These are phyloP conservation scores for Yamadazyma sp. DNA, from an alignment of 805 yeast species.

Conservation along the genomic window DNA sequence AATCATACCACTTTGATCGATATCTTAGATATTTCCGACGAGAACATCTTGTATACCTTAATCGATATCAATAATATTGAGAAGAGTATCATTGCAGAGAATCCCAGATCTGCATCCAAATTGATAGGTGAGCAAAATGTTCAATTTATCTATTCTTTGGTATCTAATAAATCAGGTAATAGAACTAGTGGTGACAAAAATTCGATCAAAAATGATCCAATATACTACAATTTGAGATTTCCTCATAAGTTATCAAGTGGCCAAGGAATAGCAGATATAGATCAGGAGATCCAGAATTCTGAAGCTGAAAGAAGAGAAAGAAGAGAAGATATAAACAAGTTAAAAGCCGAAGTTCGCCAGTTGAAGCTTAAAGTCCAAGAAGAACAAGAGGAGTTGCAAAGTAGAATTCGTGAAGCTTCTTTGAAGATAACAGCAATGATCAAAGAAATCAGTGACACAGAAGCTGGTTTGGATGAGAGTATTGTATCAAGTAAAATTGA, in stretches of 20 bases:
- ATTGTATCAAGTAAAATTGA: conserved; percentile 43
- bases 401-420: not conserved
- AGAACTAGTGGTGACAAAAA: conserved; percentile 34
- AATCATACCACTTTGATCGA: conserved; percentile 54
- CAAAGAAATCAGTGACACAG: conserved; percentile 28
- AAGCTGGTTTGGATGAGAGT: conserved; percentile 41
- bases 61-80: conserved; percentile 67
- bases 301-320: not conserved
- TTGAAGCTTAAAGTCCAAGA: conserved; percentile 7
- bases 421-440: conserved; percentile 8
- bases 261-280: conserved; percentile 1
- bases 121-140: conserved; percentile 38
- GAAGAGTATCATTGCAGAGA: conserved; percentile 48
- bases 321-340: not conserved
- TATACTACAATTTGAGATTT: conserved; percentile 31
- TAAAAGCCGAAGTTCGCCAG: conserved; percentile 11
- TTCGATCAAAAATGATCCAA: conserved; percentile 53
- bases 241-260: conserved; percentile 9
- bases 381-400: conserved; percentile 9
- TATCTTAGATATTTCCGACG: conserved; percentile 53
- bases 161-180: conserved; percentile 45
- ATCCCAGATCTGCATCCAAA: conserved; percentile 49
- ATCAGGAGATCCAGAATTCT: conserved; percentile 4
- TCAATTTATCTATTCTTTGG: conserved; percentile 38
- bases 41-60: conserved; percentile 54